phyloP scores from a whole-genome alignment of 345 rosid genomes.

The Linum usitatissimum region DNA sequence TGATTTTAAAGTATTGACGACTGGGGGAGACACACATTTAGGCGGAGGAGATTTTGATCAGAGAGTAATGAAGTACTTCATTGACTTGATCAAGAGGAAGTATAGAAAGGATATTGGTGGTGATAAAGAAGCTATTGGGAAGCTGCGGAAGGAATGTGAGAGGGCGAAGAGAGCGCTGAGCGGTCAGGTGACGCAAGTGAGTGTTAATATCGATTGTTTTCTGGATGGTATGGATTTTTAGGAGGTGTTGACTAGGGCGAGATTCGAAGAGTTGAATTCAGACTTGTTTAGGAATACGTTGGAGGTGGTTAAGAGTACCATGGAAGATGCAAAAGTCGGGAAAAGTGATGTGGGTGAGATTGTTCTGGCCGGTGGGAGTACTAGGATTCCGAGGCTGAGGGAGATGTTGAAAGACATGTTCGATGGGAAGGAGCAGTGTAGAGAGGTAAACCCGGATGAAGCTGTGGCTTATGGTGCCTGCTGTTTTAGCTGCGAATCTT shows the following conservation, averaged over 20 bases:
- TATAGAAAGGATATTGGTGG: conserved; percentile 36
- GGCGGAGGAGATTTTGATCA: conserved; percentile 55
- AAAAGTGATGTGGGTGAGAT: conserved; percentile 35
- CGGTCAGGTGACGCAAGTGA: conserved; percentile 31
- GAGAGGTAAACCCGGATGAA: conserved; percentile 49
- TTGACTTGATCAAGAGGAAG: conserved; percentile 40
- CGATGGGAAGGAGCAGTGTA: conserved; percentile 40
- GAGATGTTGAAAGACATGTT: conserved; percentile 41
- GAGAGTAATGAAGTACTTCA: conserved; percentile 42
- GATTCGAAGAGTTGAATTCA: conserved; percentile 45
- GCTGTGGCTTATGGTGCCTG: conserved; percentile 56
- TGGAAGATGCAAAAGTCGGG: conserved; percentile 39
- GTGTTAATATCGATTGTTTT: conserved; percentile 39
- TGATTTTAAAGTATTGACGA: conserved; percentile 39
- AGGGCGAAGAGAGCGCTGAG: conserved; percentile 41
- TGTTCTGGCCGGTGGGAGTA: conserved; percentile 59
- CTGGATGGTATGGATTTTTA: conserved; percentile 48
- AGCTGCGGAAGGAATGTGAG: conserved; percentile 44
- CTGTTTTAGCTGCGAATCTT: conserved; percentile 47
- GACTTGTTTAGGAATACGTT: conserved; percentile 46
- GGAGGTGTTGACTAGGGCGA: conserved; percentile 40
- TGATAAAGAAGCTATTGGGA: conserved; percentile 37
- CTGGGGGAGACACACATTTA: conserved; percentile 46
- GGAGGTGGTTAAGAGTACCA: conserved; percentile 38
- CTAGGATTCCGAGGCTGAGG: conserved; percentile 46